Evolutionary conservation across 2,329 filamentous ascomycete genomes (phyloP).

Genomic region (Thelonectria olida): DNA sequence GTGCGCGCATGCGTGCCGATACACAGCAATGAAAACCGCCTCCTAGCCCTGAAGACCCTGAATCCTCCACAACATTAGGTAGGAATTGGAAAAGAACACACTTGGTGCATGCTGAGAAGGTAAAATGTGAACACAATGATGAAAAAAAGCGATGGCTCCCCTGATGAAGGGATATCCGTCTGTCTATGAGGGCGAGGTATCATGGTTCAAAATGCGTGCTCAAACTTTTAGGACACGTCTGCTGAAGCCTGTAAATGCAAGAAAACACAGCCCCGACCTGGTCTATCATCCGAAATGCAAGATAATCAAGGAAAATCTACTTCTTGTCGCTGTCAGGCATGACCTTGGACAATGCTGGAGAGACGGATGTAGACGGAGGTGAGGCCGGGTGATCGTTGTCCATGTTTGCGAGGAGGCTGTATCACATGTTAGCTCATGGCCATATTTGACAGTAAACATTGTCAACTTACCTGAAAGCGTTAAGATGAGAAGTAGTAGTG

Average conservation of each 20-base stretch:
- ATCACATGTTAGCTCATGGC: conserved; percentile 4
- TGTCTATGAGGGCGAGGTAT: conserved; percentile 61
- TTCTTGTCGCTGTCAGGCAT: conserved; percentile 66
- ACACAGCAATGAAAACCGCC: conserved; percentile 25
- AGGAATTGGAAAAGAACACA: conserved; percentile 40
- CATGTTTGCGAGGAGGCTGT: conserved; percentile 67
- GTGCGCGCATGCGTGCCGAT: conserved; percentile 18
- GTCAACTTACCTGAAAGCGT: conserved; percentile 87
- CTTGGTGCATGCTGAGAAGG: conserved; percentile 35
- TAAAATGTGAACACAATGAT: conserved; percentile 43
- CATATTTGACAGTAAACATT: background rate
- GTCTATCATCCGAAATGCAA: conserved; percentile 63
- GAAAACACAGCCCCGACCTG: conserved; percentile 53
- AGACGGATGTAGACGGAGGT: conserved; percentile 74
- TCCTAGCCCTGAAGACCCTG: conserved; percentile 29
- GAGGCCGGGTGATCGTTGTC: conserved; percentile 72
- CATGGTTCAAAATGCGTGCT: conserved; percentile 56
- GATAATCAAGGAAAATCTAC: conserved; percentile 49
- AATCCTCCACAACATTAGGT: conserved; percentile 42
- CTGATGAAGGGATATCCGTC: conserved; percentile 46
- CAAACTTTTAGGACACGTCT: conserved; percentile 59
- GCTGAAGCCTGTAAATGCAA: conserved; percentile 60
- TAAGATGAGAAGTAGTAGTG: conserved; percentile 73
- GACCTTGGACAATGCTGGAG: conserved; percentile 72
- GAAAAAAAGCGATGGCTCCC: conserved; percentile 43